phyloP scores from a whole-genome alignment of 768 basidiomycete genomes.

The Lentinula boryana region DNA sequence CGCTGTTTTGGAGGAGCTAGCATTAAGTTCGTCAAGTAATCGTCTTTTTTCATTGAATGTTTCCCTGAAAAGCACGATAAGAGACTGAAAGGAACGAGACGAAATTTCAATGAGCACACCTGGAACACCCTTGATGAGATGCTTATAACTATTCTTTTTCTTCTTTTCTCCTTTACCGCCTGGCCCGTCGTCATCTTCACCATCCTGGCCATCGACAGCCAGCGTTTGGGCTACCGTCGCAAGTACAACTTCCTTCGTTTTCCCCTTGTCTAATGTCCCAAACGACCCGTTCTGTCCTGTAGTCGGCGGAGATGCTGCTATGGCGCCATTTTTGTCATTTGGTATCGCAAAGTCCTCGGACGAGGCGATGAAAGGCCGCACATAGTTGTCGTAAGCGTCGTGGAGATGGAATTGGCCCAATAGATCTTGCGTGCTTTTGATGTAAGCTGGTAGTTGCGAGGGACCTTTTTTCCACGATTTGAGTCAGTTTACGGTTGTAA shows the following conservation, averaged over 20 bases:
- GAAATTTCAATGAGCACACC: conserved; percentile 35
- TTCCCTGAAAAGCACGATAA: conserved; percentile 41
- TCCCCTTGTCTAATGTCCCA: conserved; percentile 35
- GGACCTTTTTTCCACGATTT: conserved; percentile 19
- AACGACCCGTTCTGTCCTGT: conserved; percentile 16
- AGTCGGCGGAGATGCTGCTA: conserved; percentile 11
- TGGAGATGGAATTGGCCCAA: conserved; percentile 66
- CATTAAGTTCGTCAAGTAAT: conserved; percentile 62
- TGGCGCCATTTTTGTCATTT: conserved; percentile 1
- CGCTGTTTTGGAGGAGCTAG: conserved; percentile 67
- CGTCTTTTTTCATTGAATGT: conserved; percentile 77
- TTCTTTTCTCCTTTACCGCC: conserved; percentile 58
- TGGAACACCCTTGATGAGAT: conserved; percentile 70
- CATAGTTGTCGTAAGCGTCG: conserved; percentile 77
- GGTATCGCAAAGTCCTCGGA: conserved; percentile 17
- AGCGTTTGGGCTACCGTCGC: conserved; percentile 5
- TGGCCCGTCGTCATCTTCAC: conserved; percentile 50
- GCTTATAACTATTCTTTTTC: conserved; percentile 75
- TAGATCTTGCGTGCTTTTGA: conserved; percentile 76
- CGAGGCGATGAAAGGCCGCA: conserved; percentile 44
- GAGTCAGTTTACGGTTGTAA: conserved; percentile 10
- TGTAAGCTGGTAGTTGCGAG: conserved; percentile 36
- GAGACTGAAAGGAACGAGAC: conserved; percentile 5
- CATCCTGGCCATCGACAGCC: conserved; percentile 23
- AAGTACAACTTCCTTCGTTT: conserved; percentile 31